Base-by-base conservation (phyloP, 208 protist species). In the Trypanosoma theileri region DNA sequence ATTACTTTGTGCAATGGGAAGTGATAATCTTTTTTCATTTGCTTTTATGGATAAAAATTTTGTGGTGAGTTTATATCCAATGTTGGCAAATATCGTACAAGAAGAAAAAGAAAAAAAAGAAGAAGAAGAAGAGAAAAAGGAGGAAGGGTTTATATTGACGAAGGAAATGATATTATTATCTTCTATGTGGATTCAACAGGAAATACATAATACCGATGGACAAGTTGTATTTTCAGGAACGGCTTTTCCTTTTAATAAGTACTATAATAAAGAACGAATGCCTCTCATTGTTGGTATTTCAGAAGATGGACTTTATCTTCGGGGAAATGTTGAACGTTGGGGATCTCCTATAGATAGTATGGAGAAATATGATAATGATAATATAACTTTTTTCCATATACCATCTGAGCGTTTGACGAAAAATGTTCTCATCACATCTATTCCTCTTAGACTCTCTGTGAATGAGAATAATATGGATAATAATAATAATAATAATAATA, bases 1-100 rank as follows among this genome's bases (percentile, higher is more conserved):
- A 60, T 51, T 52, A 14, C 65, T 77, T 14, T 77, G 71, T 59
- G 63, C 51, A 7, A 71, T 77, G 72, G 72, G 72, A 31, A 77
- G 72, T 44, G 72, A 77, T 52, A 66, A 48, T 50, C 59, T 77
- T n/a, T 57, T 62, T 67, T 71, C 64, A 28, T 45, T 71, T 35
- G 61, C 59, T 4, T 72, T 77, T 24, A 64, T 67, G 63, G 72
- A 77, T 45, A 63, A 24, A n/a, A 62, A 21, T 17, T 72, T 72
- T 63, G 44, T 77, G 21, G 14, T 66, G n/a, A 46, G 40, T 44
- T 51, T 72, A n/a, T 77, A 61, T 53, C 72, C 65, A 7, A 40
- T 21, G 24, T 59, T 77, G 21, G 57, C 63, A 10, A 61, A 69
- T 46, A 55, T 77, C 19, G 1, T 55, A 8, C 21, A 57, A 40